Conservation (phyloP, 78 protist genomes). For the Mantamonas sphyraenae region DNA sequence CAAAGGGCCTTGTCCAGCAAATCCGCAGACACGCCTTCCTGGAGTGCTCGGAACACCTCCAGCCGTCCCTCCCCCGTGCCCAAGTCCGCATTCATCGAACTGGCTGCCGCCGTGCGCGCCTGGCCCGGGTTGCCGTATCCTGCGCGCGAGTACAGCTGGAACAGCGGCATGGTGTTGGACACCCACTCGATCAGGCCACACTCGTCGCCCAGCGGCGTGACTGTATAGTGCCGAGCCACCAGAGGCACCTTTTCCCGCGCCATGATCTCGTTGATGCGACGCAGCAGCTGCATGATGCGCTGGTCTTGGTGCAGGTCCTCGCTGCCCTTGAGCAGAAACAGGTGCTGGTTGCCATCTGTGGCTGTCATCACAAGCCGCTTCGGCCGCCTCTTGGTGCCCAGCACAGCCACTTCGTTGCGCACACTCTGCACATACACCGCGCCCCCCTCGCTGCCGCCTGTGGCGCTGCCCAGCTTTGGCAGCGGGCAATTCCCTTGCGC, state of each 20-base stretch:
- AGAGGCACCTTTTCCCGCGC: conserved; percentile 4
- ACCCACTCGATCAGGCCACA: conserved; percentile 44
- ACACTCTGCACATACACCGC: no score
- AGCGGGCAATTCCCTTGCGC: no score
- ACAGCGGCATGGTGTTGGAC: conserved; percentile 18
- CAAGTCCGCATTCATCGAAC: no score
- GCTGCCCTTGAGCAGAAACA: conserved; percentile 21
- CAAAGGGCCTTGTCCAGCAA: conserved; percentile 16
- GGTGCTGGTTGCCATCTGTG: conserved; percentile 1
- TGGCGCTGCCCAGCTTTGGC: no score
- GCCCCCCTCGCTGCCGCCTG: neutral
- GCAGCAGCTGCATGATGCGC: conserved; percentile 20
- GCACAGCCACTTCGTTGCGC: no score
- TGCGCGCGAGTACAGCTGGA: conserved; percentile 6
- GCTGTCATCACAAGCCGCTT: neutral
- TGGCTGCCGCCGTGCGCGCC: neutral
- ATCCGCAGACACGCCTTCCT: conserved; percentile 1
- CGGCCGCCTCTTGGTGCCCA: conserved; percentile 21
- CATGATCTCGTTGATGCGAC: neutral
- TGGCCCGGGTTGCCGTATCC: conserved; percentile 10
- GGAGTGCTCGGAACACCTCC: conserved; percentile 8
- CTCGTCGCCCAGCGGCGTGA: conserved; percentile 24
- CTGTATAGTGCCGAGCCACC: conserved; percentile 21
- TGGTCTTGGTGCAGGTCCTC: conserved; percentile 37
- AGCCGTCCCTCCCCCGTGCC: no score